Conservation (phyloP, 1,284 basidiomycete genomes). For the Ustilago vetiveriae region DNA sequence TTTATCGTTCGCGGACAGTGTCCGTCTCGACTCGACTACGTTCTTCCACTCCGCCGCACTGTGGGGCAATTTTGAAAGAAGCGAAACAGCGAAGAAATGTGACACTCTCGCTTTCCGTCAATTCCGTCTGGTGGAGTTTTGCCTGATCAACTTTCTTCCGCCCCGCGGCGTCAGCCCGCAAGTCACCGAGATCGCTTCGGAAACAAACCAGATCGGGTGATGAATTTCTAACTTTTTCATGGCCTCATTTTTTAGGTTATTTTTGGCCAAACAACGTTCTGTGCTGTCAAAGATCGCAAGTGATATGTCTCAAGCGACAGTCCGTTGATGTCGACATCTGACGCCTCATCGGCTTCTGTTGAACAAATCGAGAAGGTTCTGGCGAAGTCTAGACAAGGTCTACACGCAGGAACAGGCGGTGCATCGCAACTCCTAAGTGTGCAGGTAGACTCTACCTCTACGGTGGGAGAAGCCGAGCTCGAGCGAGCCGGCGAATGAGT, state of each 20-base stretch:
- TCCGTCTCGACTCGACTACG: slow-evolving; percentile 4
- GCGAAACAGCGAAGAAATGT: too few species aligned
- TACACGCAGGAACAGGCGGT: slow-evolving; percentile 2
- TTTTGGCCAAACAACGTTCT: too few species aligned
- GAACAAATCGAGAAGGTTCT: slow-evolving; percentile 3
- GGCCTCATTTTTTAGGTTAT: too few species aligned
- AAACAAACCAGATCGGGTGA: too few species aligned
- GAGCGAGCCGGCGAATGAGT: neutral
- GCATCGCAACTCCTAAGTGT: slow-evolving; percentile 5
- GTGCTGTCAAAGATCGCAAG: slow-evolving; percentile 4
- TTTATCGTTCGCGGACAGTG: slow-evolving; percentile 13
- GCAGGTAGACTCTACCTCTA: slow-evolving; percentile 8
- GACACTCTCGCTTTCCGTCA: too few species aligned
- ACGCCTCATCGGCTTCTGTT: neutral
- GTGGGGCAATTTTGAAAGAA: too few species aligned
- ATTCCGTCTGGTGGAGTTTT: slow-evolving; percentile 11
- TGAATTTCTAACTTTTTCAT: too few species aligned
- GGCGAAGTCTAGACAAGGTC: neutral
- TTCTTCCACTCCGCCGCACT: slow-evolving; percentile 26
- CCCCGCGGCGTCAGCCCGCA: slow-evolving; percentile 26
- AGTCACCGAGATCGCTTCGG: slow-evolving; percentile 20
- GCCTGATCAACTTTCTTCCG: slow-evolving; percentile 36
- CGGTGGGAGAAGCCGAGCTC: neutral
- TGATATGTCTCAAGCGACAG: slow-evolving; percentile 16
- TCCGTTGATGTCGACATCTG: neutral